Conservation (phyloP, 441 rosid species). For the Populus hybrid region DNA sequence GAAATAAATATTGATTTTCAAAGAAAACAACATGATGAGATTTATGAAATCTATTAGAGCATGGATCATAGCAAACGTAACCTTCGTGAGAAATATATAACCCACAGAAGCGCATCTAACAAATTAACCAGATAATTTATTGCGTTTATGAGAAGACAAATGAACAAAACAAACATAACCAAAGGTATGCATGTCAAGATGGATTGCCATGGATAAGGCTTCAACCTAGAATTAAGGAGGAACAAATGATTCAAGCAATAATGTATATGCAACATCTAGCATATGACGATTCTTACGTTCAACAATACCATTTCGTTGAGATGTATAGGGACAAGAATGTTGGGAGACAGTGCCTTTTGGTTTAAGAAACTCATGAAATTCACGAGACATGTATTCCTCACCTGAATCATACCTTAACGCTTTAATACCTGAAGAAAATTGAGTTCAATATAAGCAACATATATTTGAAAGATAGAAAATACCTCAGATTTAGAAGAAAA, state of each 20-base stretch:
- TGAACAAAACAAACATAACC: neutral
- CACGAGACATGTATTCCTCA: neutral
- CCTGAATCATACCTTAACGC: neutral
- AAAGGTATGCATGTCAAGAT: slow-evolving; percentile 6
- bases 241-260: neutral
- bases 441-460: neutral
- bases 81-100: neutral
- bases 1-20: slow-evolving; percentile 1
- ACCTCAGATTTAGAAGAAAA: neutral
- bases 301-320: neutral
- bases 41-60: neutral
- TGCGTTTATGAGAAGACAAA: neutral
- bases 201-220: neutral
- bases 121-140: neutral
- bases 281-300: neutral
- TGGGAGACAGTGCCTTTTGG: neutral
- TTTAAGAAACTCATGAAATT: neutral
- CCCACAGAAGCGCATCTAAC: neutral
- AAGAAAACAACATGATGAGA: slow-evolving; percentile 1
- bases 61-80: slow-evolving; percentile 1
- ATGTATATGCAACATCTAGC: neutral
- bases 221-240: too few species aligned
- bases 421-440: neutral
- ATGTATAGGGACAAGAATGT: neutral
- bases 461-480: neutral